These are phyloP conservation scores for Apium graveolens DNA, from an alignment of 129 eudicot genomes.

Conservation along the genomic window DNA sequence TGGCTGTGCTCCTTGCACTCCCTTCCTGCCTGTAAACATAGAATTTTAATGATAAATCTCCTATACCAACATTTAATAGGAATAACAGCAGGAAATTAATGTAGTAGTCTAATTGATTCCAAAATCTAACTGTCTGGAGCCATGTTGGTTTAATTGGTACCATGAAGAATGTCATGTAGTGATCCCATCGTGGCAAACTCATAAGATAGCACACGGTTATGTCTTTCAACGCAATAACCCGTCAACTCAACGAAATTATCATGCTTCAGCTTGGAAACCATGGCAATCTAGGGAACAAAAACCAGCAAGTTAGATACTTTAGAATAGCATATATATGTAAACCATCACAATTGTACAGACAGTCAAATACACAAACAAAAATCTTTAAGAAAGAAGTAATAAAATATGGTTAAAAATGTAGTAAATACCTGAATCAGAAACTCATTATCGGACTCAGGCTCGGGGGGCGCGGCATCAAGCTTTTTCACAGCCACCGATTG, in stretches of 20 bases:
- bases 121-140: constrained; percentile 5
- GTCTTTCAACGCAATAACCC: constrained; percentile 74
- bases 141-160: constrained; percentile 21
- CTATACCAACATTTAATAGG: background rate
- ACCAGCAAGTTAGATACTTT: background rate
- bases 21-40: constrained; percentile 66
- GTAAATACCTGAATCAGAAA: constrained; percentile 68
- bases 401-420: background rate
- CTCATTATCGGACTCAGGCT: constrained; percentile 71
- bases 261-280: constrained; percentile 71
- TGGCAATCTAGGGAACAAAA: constrained; percentile 37
- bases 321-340: background rate
- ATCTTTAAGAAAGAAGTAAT: background rate
- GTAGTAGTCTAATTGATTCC: background rate
- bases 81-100: background rate
- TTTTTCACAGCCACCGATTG: constrained; percentile 83
- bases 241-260: constrained; percentile 63
- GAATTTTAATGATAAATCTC: background rate
- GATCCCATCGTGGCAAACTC: constrained; percentile 91
- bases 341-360: too few species aligned
- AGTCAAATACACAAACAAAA: background rate
- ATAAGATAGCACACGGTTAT: constrained; percentile 61
- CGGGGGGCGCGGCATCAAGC: constrained; percentile 84
- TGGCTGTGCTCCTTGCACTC: constrained; percentile 98
- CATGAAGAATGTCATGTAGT: constrained; percentile 73